phyloP scores from a whole-genome alignment of 352 stramenopile species.

The Phytopythium mirpurense region DNA sequence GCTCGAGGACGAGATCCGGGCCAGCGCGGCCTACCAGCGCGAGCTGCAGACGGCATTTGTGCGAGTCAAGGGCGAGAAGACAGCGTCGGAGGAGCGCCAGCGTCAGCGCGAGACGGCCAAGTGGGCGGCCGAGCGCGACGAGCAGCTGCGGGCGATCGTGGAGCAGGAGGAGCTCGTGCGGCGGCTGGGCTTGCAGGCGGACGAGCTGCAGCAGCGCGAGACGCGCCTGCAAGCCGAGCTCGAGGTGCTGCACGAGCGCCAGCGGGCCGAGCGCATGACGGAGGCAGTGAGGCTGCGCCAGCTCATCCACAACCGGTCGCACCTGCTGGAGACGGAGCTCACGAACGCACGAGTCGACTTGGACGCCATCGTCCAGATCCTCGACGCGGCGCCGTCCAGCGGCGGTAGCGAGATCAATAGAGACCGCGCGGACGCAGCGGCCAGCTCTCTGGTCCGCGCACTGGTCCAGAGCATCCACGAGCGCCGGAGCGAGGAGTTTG shows the following conservation, averaged over 20 bases:
- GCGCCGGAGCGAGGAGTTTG: constrained; percentile 27
- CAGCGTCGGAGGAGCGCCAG: constrained; percentile 14
- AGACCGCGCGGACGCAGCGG: constrained; percentile 5
- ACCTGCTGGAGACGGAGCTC: constrained; percentile 43
- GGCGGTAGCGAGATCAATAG: neutral
- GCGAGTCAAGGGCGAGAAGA: constrained; percentile 8
- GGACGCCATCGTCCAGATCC: constrained; percentile 37
- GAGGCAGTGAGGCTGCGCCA: constrained; percentile 32
- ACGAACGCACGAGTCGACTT: constrained; percentile 36
- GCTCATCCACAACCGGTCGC: constrained; percentile 38
- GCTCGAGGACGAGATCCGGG: constrained; percentile 39
- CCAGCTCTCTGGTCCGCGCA: constrained; percentile 14
- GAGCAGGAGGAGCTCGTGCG: constrained; percentile 16
- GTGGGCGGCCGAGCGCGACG: constrained; percentile 37
- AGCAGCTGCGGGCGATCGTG: constrained; percentile 27
- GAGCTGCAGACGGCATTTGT: constrained; percentile 24
- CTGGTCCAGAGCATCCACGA: constrained; percentile 31
- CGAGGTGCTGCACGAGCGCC: constrained; percentile 37
- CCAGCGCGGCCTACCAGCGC: constrained; percentile 14
- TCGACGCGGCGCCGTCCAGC: constrained; percentile 10
- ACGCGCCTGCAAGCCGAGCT: constrained; percentile 38
- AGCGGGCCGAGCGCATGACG: constrained; percentile 28
- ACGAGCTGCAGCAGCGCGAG: constrained; percentile 32
- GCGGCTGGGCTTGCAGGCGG: constrained; percentile 12
- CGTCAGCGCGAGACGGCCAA: constrained; percentile 13